Evolutionary conservation across 768 basidiomycete genomes (phyloP).

Genomic region (Phallus indusiatus): DNA sequence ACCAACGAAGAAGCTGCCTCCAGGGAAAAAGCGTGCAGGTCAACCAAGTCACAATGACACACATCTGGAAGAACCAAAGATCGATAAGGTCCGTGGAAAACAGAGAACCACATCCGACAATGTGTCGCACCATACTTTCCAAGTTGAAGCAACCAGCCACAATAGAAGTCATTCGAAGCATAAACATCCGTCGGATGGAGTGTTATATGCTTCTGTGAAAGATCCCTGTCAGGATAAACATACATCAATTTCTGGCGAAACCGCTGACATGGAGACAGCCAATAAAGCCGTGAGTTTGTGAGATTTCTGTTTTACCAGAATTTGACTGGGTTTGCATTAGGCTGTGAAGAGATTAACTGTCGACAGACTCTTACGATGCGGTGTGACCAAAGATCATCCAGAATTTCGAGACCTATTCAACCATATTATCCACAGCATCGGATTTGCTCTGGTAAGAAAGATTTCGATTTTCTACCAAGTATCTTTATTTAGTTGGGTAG

Average conservation of each 20-base stretch:
- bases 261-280: conserved; percentile 35
- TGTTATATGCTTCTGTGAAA: not conserved
- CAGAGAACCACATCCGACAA: conserved; percentile 14
- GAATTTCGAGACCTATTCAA: conserved; percentile 34
- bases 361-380: conserved; percentile 22
- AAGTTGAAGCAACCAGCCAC: not conserved
- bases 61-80: conserved; percentile 21
- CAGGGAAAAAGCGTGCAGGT: conserved; percentile 10
- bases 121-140: not conserved
- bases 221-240: too few relatives aligned
- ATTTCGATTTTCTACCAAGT: not conserved
- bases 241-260: not conserved
- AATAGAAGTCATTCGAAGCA: not conserved
- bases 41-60: conserved; percentile 15
- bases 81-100: conserved; percentile 10
- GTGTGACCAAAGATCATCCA: conserved; percentile 26
- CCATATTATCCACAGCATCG: conserved; percentile 29
- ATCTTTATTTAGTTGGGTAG: conserved; percentile 7
- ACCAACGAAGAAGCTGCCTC: conserved; percentile 14
- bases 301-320: not conserved
- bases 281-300: conserved; percentile 48
- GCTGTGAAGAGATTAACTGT: conserved; percentile 32
- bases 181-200: not conserved
- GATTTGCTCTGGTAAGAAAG: conserved; percentile 33
- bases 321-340: conserved; percentile 15